These are phyloP conservation scores for Cocos nucifera DNA, from an alignment of 176 grass and related monocot genomes.

Conservation along the genomic window DNA sequence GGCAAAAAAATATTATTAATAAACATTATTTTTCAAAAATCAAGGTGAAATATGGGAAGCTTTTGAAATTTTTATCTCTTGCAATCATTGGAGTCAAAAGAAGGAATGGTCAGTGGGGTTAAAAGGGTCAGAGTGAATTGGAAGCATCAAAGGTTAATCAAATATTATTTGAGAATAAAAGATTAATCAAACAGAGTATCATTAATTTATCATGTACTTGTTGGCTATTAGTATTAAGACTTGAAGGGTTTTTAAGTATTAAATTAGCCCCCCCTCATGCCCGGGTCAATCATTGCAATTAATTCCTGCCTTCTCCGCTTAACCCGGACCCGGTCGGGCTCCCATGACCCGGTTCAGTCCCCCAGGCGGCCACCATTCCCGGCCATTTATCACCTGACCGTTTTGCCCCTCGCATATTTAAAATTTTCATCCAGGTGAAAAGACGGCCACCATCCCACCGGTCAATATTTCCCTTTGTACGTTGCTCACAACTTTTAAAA, in stretches of 20 bases:
- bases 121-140: too few relatives aligned
- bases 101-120: background rate
- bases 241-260: background rate
- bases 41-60: background rate
- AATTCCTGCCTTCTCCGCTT: background rate
- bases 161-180: too few relatives aligned
- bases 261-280: background rate
- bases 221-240: too few relatives aligned
- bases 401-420: background rate
- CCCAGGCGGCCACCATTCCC: background rate
- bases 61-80: background rate
- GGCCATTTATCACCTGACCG: background rate
- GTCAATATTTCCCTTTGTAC: too few relatives aligned
- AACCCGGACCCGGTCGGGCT: conserved; percentile 5
- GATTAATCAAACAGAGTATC: too few relatives aligned
- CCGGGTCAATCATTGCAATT: conserved; percentile 14
- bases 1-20: too few relatives aligned
- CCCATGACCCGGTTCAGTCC: background rate
- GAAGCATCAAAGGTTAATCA: too few relatives aligned
- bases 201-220: too few relatives aligned
- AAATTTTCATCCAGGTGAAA: too few relatives aligned
- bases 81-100: conserved; percentile 8
- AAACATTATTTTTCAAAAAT: background rate
- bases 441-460: too few relatives aligned
- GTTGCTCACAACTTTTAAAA: too few relatives aligned